A percentile compares a stretch with the other conserved stretches of the same genome.
These are phyloP conservation scores for Psophocarpus tetragonolobus DNA, from an alignment of 306 rosid genomes.

Conservation along the genomic window DNA sequence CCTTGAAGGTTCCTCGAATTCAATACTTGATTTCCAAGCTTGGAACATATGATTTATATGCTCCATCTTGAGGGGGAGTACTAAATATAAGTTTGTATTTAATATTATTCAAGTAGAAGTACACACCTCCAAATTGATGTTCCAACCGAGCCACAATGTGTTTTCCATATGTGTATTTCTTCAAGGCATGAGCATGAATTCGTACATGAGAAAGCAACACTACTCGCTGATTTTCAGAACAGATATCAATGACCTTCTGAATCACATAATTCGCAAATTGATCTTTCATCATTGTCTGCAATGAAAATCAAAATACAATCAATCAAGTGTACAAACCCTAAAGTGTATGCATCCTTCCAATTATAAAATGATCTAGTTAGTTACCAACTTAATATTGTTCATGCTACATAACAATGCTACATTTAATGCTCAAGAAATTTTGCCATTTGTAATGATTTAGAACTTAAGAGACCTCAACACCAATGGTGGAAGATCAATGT, in stretches of 20 bases:
- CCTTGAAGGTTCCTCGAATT: no score
- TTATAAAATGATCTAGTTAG: not conserved
- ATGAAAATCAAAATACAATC: constrained; percentile 14
- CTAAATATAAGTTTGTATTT: no score
- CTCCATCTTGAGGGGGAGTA: no score
- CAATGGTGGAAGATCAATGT: not conserved
- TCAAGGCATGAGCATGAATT: constrained; percentile 60
- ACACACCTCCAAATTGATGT: constrained; percentile 41
- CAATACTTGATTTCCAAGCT: no score
- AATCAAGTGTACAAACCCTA: constrained; percentile 3
- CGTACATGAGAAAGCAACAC: constrained; percentile 47
- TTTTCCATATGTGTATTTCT: constrained; percentile 68
- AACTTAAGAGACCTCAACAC: not conserved
- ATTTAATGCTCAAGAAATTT: constrained; percentile 1
- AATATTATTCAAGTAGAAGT: no score
- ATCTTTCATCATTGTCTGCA: constrained; percentile 57
- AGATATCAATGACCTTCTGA: constrained; percentile 59
- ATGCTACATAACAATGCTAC: not conserved
- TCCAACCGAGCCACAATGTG: constrained; percentile 66
- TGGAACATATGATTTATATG: no score
- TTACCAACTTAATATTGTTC: not conserved
- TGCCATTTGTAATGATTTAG: not conserved
- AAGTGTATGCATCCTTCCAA: not conserved
- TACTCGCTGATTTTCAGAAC: constrained; percentile 50
- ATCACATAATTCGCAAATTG: constrained; percentile 62